Evolutionary conservation across 306 rosid genomes (phyloP).

Genomic region (Lablab purpureus): DNA sequence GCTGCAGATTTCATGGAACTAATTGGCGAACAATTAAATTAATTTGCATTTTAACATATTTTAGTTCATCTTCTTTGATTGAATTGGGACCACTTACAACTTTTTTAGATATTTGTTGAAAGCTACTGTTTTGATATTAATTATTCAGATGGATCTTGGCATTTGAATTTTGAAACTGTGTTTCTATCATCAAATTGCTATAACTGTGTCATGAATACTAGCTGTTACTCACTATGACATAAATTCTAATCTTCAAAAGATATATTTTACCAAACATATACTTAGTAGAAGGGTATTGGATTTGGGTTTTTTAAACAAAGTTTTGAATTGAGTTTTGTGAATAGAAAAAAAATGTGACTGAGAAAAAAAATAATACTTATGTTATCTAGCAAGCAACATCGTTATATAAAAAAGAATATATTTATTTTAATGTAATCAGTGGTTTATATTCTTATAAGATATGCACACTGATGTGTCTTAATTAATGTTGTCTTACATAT

Average conservation of each 20-base stretch:
- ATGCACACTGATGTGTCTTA: not conserved
- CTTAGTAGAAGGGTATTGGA: too few relatives aligned
- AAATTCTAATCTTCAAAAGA: not conserved
- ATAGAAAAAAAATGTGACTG: too few relatives aligned
- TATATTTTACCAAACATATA: too few relatives aligned
- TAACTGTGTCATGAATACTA: not conserved
- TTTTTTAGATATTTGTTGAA: not conserved
- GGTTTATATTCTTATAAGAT: not conserved
- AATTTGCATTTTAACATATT: not conserved
- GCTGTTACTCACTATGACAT: not conserved
- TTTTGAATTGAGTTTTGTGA: too few relatives aligned
- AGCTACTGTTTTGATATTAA: not conserved
- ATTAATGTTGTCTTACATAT: not conserved
- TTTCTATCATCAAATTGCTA: not conserved
- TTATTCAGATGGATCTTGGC: not conserved
- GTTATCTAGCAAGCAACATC: too few relatives aligned
- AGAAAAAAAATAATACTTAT: too few relatives aligned
- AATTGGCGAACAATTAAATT: not conserved
- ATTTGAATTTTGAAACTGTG: not conserved
- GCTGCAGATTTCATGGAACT: conserved; percentile 22
- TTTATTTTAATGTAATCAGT: not conserved
- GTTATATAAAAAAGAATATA: too few relatives aligned
- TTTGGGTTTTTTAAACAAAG: too few relatives aligned
- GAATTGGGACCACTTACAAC: not conserved
- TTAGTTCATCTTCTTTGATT: conserved; percentile 1